Evolutionary conservation across 176 grass and related monocot species (phyloP), one percentile per base, ranked within the genome.

Genomic region (Zea mays): DNA sequence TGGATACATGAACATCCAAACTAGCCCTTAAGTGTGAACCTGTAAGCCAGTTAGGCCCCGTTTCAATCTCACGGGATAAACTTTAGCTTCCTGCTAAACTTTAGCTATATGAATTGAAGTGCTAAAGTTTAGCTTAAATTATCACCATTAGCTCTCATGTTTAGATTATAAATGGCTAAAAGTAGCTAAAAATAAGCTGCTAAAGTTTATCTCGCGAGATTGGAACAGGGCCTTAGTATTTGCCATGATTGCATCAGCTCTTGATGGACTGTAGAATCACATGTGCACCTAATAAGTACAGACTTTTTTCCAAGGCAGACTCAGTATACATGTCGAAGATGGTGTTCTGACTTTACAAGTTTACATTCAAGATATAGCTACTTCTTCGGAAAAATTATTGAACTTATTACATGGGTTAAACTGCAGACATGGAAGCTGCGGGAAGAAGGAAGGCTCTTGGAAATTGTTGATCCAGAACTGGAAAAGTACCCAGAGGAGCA

Each of bases 341-440:
- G 49, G 10, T 67, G 6, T 56, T 56, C 47, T 10, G 11, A 55
- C 6, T 76, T 62, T 44, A 15, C 66, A 46, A 13, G 44, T 69
- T 69, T 56, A 70, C 3, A 15, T 21, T 63, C 62, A 44, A 17
- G 15, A 19, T 73, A 43, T 62, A 73, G 9, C 57, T 78, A 8
- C 15, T 75, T 33, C 45, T 15, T 76, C 5, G 12, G 10, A 59
- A 85, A 79, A 48, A 17, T 27, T 39, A 38, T 69, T 80, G 21
- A 20, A 76, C 27, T 57, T 71, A 50, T 66, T 55, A 36, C 19
- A 35, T 71, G 76, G 46, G 21, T 69, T 66, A 57, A 81, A 81
- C 20, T 82, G 65, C 80, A 90, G 88, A 75, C 88, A 65, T 86
- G 88, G 88, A 90, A 86, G 70, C 84, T 86, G 41, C 80, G 70